A percentile compares a stretch with the other conserved stretches of the same genome.
phyloP scores from a whole-genome alignment of 495 filamentous ascomycete species.

The Cercophora samala region DNA sequence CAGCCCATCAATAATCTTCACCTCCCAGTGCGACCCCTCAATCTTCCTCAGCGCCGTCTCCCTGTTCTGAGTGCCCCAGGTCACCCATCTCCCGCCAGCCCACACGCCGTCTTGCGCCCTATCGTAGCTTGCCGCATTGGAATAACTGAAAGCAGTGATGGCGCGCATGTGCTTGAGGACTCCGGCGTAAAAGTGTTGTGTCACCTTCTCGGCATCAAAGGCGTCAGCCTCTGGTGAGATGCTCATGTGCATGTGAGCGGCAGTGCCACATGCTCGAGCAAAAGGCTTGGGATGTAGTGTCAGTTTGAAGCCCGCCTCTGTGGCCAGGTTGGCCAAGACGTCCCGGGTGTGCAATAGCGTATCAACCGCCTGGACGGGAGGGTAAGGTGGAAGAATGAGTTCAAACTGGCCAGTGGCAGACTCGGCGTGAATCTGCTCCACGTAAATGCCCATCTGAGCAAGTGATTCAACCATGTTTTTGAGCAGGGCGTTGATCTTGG shows the following conservation, averaged over 20 bases:
- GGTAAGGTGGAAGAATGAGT: conserved; percentile 64
- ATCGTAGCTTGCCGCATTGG: conserved; percentile 58
- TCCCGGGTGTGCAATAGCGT: conserved; percentile 68
- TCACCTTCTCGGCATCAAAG: conserved; percentile 35
- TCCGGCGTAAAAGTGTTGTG: conserved; percentile 62
- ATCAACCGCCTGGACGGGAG: conserved; percentile 69
- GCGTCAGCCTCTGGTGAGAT: conserved; percentile 42
- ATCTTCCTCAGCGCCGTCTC: conserved; percentile 66
- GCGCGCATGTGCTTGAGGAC: conserved; percentile 60
- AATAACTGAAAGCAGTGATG: conserved; percentile 64
- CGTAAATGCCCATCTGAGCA: conserved; percentile 57
- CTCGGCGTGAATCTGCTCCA: conserved; percentile 78
- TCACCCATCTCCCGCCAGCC: conserved; percentile 70
- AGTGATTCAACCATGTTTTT: conserved; percentile 62
- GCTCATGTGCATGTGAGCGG: conserved; percentile 66
- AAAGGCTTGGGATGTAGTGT: conserved; percentile 76
- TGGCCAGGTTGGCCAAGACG: conserved; percentile 58
- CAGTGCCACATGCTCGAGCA: conserved; percentile 56
- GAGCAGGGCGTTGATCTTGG: conserved; percentile 54
- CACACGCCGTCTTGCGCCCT: conserved; percentile 64
- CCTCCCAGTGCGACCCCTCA: conserved; percentile 62
- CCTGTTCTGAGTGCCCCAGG: conserved; percentile 75
- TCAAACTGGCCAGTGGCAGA: conserved; percentile 75
- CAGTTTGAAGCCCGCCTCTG: conserved; percentile 60
- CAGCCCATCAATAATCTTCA: conserved; percentile 66